Percentiles rank a stretch among this genome's conserved stretches.
These are phyloP conservation scores for Halocafeteria seosinensis DNA, from an alignment of 108 stramenopile species.

Conservation along the genomic window DNA sequence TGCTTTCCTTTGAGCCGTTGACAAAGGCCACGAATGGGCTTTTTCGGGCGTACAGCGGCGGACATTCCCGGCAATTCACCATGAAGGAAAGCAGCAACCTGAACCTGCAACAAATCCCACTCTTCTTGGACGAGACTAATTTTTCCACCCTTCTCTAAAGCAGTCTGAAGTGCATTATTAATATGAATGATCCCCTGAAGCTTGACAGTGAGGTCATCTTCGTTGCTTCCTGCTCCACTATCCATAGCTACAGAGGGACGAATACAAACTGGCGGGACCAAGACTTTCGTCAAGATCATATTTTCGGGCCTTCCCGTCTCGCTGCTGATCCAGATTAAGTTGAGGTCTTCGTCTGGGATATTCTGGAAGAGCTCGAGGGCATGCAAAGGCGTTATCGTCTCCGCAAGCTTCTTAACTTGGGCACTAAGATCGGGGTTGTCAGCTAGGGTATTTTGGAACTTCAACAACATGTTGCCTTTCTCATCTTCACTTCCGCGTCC, in stretches of 20 bases:
- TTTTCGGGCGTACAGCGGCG: constrained; percentile 20
- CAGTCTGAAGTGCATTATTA: constrained; percentile 68
- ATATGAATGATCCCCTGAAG: constrained; percentile 87
- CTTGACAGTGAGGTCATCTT: constrained; percentile 95
- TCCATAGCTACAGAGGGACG: constrained; percentile 96
- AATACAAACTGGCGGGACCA: constrained; percentile 96
- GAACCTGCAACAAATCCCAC: constrained; percentile 86
- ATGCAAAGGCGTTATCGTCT: constrained; percentile 21
- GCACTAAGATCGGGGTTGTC: background rate
- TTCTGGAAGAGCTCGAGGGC: constrained; percentile 62
- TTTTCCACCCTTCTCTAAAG: constrained; percentile 61
- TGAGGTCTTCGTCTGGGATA: constrained; percentile 81
- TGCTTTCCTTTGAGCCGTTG: constrained; percentile 86
- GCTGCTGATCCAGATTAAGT: constrained; percentile 73
- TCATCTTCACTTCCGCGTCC: background rate
- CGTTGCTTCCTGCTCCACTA: constrained; percentile 71
- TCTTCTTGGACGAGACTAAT: constrained; percentile 79
- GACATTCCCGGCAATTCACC: constrained; percentile 77
- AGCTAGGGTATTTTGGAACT: background rate
- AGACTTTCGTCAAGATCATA: constrained; percentile 63
- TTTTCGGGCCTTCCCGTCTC: constrained; percentile 78
- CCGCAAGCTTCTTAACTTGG: constrained; percentile 2
- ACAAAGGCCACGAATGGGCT: constrained; percentile 83
- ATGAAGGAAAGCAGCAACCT: constrained; percentile 84
- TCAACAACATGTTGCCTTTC: background rate